phyloP scores from a whole-genome alignment of 2,329 filamentous ascomycete genomes.

The Coniosporium tulheliwenetii region DNA sequence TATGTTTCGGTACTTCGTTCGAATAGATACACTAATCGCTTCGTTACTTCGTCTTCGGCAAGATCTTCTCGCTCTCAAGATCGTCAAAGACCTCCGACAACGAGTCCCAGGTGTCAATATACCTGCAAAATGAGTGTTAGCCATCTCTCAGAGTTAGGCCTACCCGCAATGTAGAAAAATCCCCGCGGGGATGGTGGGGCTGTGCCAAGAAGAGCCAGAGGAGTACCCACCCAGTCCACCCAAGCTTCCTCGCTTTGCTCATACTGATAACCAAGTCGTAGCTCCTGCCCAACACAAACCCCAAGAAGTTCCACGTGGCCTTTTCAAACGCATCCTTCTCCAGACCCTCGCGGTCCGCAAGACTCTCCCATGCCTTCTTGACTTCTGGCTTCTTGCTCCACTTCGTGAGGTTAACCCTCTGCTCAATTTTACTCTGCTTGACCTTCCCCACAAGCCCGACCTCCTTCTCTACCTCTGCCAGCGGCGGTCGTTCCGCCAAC shows the following conservation, averaged over 20 bases:
- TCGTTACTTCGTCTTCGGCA: slow-evolving; percentile 1
- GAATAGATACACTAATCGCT: no score
- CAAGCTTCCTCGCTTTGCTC: slow-evolving; percentile 29
- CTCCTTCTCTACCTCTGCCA: slow-evolving; percentile 13
- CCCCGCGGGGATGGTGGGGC: no score
- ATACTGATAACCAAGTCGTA: slow-evolving; percentile 26
- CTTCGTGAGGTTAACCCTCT: slow-evolving; percentile 24
- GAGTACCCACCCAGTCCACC: slow-evolving; percentile 20
- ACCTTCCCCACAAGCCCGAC: slow-evolving; percentile 13
- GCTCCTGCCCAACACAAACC: slow-evolving; percentile 26
- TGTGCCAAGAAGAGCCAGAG: not conserved
- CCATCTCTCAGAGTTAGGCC: not conserved
- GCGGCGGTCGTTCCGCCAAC: slow-evolving; percentile 13
- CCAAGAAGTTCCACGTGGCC: slow-evolving; percentile 29
- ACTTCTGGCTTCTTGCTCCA: slow-evolving; percentile 25
- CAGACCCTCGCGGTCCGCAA: slow-evolving; percentile 19
- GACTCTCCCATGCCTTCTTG: slow-evolving; percentile 19
- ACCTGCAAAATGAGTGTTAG: not conserved
- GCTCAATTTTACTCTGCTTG: slow-evolving; percentile 16
- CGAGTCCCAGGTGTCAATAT: not conserved
- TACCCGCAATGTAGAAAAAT: not conserved
- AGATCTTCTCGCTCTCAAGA: not conserved
- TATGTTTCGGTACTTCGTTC: no score
- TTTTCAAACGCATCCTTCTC: slow-evolving; percentile 24
- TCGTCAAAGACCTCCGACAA: not conserved